Evolutionary conservation across 768 basidiomycete species (phyloP), one percentile per base, ranked within the genome.

Genomic region (Termitomyces sp.): DNA sequence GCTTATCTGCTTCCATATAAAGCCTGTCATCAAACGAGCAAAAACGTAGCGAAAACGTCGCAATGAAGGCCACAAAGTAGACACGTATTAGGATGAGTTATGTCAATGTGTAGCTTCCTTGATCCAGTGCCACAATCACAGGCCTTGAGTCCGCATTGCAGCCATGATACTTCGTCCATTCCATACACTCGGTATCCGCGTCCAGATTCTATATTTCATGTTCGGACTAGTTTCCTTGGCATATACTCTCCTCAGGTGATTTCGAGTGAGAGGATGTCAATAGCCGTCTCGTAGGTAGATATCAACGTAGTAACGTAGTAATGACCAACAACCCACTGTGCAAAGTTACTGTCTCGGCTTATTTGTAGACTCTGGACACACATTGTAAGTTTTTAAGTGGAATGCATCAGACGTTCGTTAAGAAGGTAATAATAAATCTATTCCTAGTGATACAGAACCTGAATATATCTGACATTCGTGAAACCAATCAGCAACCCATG

Each of bases 1-100:
- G 76, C 68, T 81, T 82, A 67, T 91, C 90, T 27, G 89, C 88
- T 73, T 89, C 89, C 70, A 76, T 76, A 67, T 85, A 90, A 31
- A 89, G 74, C 55, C 73, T 70, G 39, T 73, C 71, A 66, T 91
- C 87, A n/a, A n/a, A n/a, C n/a, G n/a, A n/a, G n/a, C n/a, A n/a
- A n/a, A n/a, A n/a, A n/a, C n/a, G n/a, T n/a, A n/a, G n/a, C n/a
- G n/a, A n/a, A n/a, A n/a, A n/a, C n/a, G n/a, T n/a, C n/a, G n/a
- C n/a, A n/a, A n/a, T n/a, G n/a, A n/a, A n/a, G n/a, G n/a, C n/a
- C n/a, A n/a, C n/a, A n/a, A n/a, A n/a, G n/a, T n/a, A n/a, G n/a
- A n/a, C n/a, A n/a, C n/a, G n/a, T n/a, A n/a, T n/a, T n/a, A n/a
- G n/a, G n/a, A n/a, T n/a, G n/a, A n/a, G n/a, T n/a, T n/a, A 12